Percentiles rank a stretch among this genome's conserved stretches.
Evolutionary conservation across 2,329 filamentous ascomycete species (phyloP).

Genomic region (Zymoseptoria tritici): DNA sequence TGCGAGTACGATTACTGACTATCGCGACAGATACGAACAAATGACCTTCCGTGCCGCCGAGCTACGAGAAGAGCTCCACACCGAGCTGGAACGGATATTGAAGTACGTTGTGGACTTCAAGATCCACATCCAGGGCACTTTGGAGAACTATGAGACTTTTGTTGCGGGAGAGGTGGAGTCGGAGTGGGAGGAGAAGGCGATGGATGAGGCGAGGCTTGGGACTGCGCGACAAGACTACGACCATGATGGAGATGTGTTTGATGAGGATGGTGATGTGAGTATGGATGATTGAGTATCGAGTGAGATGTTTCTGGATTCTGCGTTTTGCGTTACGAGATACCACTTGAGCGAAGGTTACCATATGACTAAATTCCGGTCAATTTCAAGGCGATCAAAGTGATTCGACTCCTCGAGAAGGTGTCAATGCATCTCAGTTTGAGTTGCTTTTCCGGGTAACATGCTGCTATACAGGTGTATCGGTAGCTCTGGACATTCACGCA

Average conservation of each 20-base stretch:
- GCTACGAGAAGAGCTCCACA: slow-evolving; percentile 94
- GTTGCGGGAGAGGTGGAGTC: slow-evolving; percentile 84
- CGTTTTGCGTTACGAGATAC: too few relatives aligned
- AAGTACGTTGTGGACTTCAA: slow-evolving; percentile 99
- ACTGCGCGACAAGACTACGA: not conserved
- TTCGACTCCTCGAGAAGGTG: too few relatives aligned
- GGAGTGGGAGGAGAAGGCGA: slow-evolving; percentile 46
- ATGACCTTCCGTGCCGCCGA: slow-evolving; percentile 75
- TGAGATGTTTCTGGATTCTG: not conserved
- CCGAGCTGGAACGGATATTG: slow-evolving; percentile 88
- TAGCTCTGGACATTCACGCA: not conserved
- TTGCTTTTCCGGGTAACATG: too few relatives aligned
- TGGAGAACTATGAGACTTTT: slow-evolving; percentile 92
- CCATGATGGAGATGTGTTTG: not conserved
- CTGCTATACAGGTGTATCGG: not conserved
- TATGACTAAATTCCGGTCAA: too few relatives aligned
- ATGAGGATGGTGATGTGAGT: not conserved
- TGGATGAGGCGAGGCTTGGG: slow-evolving; percentile 18
- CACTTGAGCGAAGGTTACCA: too few relatives aligned
- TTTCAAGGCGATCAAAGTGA: too few relatives aligned
- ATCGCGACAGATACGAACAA: slow-evolving; percentile 71
- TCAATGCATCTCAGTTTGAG: too few relatives aligned
- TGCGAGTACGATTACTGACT: not conserved
- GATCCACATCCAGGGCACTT: slow-evolving; percentile 83
- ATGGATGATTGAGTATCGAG: not conserved